Evolutionary conservation across 768 basidiomycete species (phyloP).

Genomic region (Hypholoma fasciculare): DNA sequence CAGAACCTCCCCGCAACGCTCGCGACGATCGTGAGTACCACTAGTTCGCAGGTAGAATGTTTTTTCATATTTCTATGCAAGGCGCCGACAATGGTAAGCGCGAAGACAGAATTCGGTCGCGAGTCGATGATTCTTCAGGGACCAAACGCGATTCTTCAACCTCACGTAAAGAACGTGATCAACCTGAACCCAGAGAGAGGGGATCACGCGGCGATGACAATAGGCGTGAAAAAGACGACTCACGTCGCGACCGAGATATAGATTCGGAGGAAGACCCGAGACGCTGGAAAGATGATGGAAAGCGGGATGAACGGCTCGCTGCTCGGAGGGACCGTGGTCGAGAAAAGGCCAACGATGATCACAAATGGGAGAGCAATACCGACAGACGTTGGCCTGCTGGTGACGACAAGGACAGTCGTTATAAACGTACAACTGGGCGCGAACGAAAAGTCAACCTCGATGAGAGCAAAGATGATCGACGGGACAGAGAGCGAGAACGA

Average conservation of each 20-base stretch:
- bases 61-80: slow-evolving; percentile 18
- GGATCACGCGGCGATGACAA: slow-evolving; percentile 30
- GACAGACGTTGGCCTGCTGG: slow-evolving; percentile 59
- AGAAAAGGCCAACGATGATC: slow-evolving; percentile 42
- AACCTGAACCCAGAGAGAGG: slow-evolving; percentile 39
- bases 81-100: slow-evolving; percentile 55
- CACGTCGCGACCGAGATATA: slow-evolving; percentile 35
- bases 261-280: slow-evolving; percentile 68
- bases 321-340: slow-evolving; percentile 56
- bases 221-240: slow-evolving; percentile 43
- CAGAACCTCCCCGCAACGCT: slow-evolving; percentile 48
- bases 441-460: slow-evolving; percentile 50
- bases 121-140: slow-evolving; percentile 62
- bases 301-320: slow-evolving; percentile 73
- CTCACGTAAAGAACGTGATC: slow-evolving; percentile 35
- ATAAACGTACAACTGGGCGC: slow-evolving; percentile 58
- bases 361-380: slow-evolving; percentile 41
- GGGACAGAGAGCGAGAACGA: slow-evolving; percentile 57
- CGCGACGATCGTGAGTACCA: slow-evolving; percentile 62
- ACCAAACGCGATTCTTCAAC: slow-evolving; percentile 58
- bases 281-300: slow-evolving; percentile 83
- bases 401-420: slow-evolving; percentile 71
- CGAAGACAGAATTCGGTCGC: slow-evolving; percentile 64
- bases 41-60: background rate
- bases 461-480: slow-evolving; percentile 49